Base-by-base conservation (phyloP, 495 filamentous ascomycete genomes). In the Cairneyella variabilis region DNA sequence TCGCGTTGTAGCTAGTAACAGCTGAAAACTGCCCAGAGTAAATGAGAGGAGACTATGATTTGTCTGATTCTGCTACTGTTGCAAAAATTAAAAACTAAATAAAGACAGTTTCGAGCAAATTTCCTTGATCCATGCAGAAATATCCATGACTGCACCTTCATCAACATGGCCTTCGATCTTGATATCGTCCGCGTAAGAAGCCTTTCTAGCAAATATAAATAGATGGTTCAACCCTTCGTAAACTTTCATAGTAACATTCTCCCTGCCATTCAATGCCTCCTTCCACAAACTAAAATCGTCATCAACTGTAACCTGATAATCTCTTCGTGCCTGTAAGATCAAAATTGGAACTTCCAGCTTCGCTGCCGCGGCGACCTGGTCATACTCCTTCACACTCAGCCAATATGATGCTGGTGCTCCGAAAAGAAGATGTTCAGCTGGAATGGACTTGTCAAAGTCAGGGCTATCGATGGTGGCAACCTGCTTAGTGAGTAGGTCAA, bases 331-430 rank as follows among this genome's bases (percentile, higher is more conserved):
- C 25, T 46, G 42, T 16, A 46, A 26, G 12, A 46, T n/a, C 3
- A 21, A 11, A 26, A 26, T 26, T 0, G 42, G 42, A n/a, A 22
- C 9, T 26, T 26, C 17, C 2, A 46, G 12, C 25, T 46, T 22
- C 22, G 3, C 23, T 11, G 21, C 25, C 12, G 20, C 22, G 17
- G 42, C 42, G 3, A 28, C 42, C 25, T 46, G 42, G 23, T 46
- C 22, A 27, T 46, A 46, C 25, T 27, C 42, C 28, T 46, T 46
- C 9, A 46, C 25, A 25, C 42, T 46, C 3, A 46, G 23, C 22
- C 42, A 46, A 28, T 46, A 46, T 12, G 42, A 46, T 14, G 42
- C 42, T 12, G 42, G 42, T 25, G 42, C 42, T 4, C 42, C 42
- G 28, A 46, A 46, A 11, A 25, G 42, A 23, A 46, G n/a, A n/a